phyloP scores from a whole-genome alignment of 495 filamentous ascomycete genomes.

The Aspergillus panamensis region DNA sequence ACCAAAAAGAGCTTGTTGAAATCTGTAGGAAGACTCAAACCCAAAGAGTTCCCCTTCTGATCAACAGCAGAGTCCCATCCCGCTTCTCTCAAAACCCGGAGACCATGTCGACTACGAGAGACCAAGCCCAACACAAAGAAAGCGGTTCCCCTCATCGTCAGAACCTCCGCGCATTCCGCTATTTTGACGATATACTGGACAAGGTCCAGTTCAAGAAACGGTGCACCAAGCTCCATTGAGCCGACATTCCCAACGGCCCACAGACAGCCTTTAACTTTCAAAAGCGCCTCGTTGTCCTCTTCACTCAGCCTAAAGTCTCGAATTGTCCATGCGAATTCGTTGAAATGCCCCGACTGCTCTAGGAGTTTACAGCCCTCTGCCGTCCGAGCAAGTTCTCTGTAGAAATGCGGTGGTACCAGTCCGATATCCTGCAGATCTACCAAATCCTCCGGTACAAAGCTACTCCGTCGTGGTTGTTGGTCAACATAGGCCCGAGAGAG shows the following conservation, averaged over 20 bases:
- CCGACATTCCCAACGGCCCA: conserved; percentile 99
- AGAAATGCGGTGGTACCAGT: conserved; percentile 90
- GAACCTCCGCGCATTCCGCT: conserved; percentile 78
- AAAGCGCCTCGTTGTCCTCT: conserved; percentile 80
- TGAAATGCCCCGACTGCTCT: conserved; percentile 90
- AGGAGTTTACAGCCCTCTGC: conserved; percentile 87
- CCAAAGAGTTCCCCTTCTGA: conserved; percentile 74
- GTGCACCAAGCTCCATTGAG: conserved; percentile 94
- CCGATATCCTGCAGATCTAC: conserved; percentile 59
- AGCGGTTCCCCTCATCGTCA: conserved; percentile 90
- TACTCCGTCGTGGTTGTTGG: conserved; percentile 40
- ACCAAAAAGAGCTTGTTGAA: conserved; percentile 75
- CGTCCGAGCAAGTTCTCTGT: conserved; percentile 89
- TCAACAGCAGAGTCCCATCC: conserved; percentile 93
- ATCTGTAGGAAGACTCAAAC: conserved; percentile 78
- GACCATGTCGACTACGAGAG: conserved; percentile 85
- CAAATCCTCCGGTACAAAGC: conserved; percentile 50
- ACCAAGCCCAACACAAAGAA: conserved; percentile 94
- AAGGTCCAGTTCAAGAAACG: conserved; percentile 83
- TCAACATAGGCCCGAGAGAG: conserved; percentile 84
- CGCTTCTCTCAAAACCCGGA: conserved; percentile 78
- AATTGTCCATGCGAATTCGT: conserved; percentile 85
- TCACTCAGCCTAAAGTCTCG: conserved; percentile 76
- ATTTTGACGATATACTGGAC: conserved; percentile 81
- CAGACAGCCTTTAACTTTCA: conserved; percentile 94